Conservation (phyloP, 164 flowering plant genomes). For the Cinnamomum micranthum region DNA sequence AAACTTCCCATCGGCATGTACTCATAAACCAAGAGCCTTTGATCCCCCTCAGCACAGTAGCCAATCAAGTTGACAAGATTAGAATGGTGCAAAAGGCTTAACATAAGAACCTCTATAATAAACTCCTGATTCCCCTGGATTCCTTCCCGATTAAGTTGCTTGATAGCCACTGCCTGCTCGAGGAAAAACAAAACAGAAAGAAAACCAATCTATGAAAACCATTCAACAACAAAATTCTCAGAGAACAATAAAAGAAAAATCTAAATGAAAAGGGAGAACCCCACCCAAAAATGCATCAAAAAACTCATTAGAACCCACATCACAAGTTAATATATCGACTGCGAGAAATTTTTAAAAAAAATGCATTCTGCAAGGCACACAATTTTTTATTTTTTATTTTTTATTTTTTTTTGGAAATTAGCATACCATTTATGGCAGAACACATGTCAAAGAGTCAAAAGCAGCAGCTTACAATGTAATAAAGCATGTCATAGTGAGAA, state of each 20-base stretch:
- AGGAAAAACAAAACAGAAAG: neutral
- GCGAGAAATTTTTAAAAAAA: no score
- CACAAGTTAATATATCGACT: no score
- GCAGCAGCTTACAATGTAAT: no score
- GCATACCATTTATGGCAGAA: no score
- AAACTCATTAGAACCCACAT: no score
- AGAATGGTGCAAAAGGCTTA: constrained; percentile 74
- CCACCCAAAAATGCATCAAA: neutral
- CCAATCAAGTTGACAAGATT: constrained; percentile 86
- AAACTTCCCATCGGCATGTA: constrained; percentile 85
- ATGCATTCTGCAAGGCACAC: no score
- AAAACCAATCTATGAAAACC: neutral
- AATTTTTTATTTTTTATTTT: no score
- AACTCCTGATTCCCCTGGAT: constrained; percentile 83
- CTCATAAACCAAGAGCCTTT: constrained; percentile 83
- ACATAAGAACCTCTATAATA: constrained; percentile 85
- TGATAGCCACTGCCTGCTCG: constrained; percentile 59
- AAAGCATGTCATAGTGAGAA: neutral
- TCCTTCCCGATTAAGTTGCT: constrained; percentile 59
- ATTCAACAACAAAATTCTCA: neutral
- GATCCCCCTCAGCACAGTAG: constrained; percentile 80
- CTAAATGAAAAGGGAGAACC: neutral
- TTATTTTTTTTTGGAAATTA: no score
- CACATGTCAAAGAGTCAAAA: no score
- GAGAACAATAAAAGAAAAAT: neutral